Evolutionary conservation across 345 rosid genomes (phyloP), one percentile per base, ranked within the genome.

Genomic region (Rubroshorea leprosula): DNA sequence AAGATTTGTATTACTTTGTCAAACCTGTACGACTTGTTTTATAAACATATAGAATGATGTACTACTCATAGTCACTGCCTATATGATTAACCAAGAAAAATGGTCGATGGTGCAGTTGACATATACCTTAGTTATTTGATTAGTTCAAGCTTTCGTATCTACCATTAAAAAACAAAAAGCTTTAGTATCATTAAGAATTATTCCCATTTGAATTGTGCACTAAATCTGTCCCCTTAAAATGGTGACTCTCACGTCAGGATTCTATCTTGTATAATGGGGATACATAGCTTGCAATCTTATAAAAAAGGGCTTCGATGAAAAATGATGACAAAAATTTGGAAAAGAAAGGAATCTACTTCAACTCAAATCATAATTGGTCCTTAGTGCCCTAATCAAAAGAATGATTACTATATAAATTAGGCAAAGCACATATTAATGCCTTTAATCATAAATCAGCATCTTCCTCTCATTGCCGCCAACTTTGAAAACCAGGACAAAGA

Each of bases 331-430:
- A 8, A 52, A 2, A 15, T 5, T 3, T 52, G 49, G 35, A 57
- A 67, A 47, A 66, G 54, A 66, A 57, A 50, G 49, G 67, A 66
- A 55, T 67, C 68, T 16, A 54, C 68, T 35, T 62, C 38, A 61
- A 16, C 20, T 63, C 48, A 57, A 57, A 41, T 52, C 24, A 52
- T 62, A 39, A 58, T 61, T 49, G 61, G 56, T 27, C 47, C 47
- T 45, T 44, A 47, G 18, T 65, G 60, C 12, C 53, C 53, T 64
- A 49, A 61, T 51, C 18, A 23, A 23, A 25, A 22, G 49, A 38
- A n/a, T 53, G 25, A 66, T 20, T 38, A 19, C 16, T 20, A 19
- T 38, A 23, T 57, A 61, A 41, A 26, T 23, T 26, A 55, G 44
- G 3, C 58, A 26, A 56, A 51, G 64, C 62, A 66, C 44, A 50